Evolutionary conservation across 371 early-diverging fungal genomes (phyloP), one percentile per base, ranked within the genome.

Genomic region (Mucor circinelloides): DNA sequence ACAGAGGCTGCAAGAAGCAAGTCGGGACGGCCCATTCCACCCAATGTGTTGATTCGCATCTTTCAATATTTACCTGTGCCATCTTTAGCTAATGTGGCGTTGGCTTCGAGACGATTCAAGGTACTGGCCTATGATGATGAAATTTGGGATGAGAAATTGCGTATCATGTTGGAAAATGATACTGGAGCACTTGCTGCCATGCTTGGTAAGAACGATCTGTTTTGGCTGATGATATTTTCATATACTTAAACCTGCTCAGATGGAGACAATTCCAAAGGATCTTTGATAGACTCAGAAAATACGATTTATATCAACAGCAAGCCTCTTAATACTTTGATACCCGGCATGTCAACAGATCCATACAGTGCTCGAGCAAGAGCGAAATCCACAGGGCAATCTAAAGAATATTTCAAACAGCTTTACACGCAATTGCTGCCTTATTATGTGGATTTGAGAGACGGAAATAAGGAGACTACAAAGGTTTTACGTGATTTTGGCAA

Each of bases 401-500:
- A 91, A 60, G 91, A 91, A 60, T 74, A 82, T 55, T 94, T 94
- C 70, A 88, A 84, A 70, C 74, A 79, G 48, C 75, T 90, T 21
- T 93, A 88, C 73, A 74, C 57, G 12, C 86, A 87, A 40, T 74
- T 94, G 1, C 64, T 80, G 62, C 93, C 91, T 19, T 93, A 91
- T 65, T 94, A 91, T 72, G 67, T 88, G 27, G 93, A 92, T 67
- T 87, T 94, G 57, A 80, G 89, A 10, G 70, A 84, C 27, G 71
- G 75, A 2, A 80, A 88, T 48, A 87, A 86, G 58, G 91, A 91
- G 67, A 87, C 89, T 2, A 58, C 62, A 12, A 88, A 85, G 66
- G 84, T 93, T 15, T 88, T 93, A 40, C 74, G 80, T 58, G 94
- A 93, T 64, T 89, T 75, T 73, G 86, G 88, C 58, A 77, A 82